These are phyloP conservation scores for Colletotrichum sp. DNA, from an alignment of 2,329 filamentous ascomycete genomes.

Conservation along the genomic window DNA sequence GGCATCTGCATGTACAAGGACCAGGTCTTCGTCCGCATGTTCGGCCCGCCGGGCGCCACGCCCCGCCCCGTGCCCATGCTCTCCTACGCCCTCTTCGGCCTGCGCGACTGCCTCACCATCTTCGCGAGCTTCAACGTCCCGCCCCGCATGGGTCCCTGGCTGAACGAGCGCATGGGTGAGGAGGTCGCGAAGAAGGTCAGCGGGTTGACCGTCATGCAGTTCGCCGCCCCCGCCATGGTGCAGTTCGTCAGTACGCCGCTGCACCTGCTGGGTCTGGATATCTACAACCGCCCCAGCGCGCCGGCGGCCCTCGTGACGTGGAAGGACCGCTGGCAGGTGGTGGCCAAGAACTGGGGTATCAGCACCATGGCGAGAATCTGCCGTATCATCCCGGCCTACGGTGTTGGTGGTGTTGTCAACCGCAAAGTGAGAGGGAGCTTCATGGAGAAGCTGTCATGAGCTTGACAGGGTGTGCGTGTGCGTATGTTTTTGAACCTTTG, in stretches of 20 bases:
- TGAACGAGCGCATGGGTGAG: slow-evolving; percentile 60
- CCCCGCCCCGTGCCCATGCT: slow-evolving; percentile 67
- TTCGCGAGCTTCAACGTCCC: slow-evolving; percentile 94
- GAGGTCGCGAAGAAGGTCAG: slow-evolving; percentile 55
- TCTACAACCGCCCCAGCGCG: slow-evolving; percentile 73
- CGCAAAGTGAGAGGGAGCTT: slow-evolving; percentile 69
- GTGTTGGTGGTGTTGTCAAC: slow-evolving; percentile 87
- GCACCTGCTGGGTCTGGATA: slow-evolving; percentile 82
- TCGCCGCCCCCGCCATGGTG: slow-evolving; percentile 77
- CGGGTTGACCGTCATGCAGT: slow-evolving; percentile 75
- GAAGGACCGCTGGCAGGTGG: slow-evolving; percentile 66
- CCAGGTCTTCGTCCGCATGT: slow-evolving; percentile 81
- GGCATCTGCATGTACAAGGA: slow-evolving; percentile 90
- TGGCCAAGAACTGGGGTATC: slow-evolving; percentile 77
- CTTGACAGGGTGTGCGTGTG: too few relatives aligned
- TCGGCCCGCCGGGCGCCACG: slow-evolving; percentile 64
- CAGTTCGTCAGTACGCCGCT: slow-evolving; percentile 83
- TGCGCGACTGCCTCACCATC: slow-evolving; percentile 86
- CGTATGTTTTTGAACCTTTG: neutral
- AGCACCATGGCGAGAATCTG: slow-evolving; percentile 79
- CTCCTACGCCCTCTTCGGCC: slow-evolving; percentile 79
- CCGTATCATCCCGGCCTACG: slow-evolving; percentile 88
- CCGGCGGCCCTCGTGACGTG: slow-evolving; percentile 41
- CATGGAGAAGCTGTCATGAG: slow-evolving; percentile 52
- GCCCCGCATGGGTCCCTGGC: slow-evolving; percentile 72